Evolutionary conservation across 2,329 filamentous ascomycete genomes (phyloP).

Genomic region (Chaetomiaceae sp.): DNA sequence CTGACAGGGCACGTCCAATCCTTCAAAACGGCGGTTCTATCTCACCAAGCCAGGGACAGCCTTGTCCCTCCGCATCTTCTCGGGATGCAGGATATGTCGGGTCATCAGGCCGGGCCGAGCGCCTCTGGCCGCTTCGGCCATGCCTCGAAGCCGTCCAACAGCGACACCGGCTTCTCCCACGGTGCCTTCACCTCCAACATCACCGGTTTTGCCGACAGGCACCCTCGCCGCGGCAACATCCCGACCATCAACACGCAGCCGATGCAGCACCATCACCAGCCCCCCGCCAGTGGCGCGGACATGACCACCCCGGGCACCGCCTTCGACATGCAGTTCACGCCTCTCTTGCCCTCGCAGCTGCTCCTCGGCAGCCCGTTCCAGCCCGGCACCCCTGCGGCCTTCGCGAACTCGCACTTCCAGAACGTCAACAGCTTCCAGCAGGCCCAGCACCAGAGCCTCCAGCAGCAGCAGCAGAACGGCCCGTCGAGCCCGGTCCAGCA

Average conservation of each 20-base stretch:
- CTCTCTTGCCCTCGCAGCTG: constrained; percentile 87
- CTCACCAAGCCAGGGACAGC: constrained; percentile 73
- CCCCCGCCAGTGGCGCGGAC: constrained; percentile 57
- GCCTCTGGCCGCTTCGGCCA: constrained; percentile 61
- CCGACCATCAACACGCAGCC: constrained; percentile 86
- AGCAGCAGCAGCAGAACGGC: constrained; percentile 56
- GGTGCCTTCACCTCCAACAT: constrained; percentile 87
- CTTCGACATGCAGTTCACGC: constrained; percentile 98
- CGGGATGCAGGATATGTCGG: constrained; percentile 85
- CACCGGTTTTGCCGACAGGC: constrained; percentile 78
- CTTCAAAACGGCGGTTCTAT: constrained; percentile 77
- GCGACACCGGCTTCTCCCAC: constrained; percentile 87
- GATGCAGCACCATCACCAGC: constrained; percentile 41
- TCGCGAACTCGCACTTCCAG: constrained; percentile 88
- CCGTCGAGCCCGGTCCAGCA: constrained; percentile 71
- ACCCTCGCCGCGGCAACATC: constrained; percentile 78
- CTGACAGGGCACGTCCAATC: constrained; percentile 51
- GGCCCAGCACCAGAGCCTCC: constrained; percentile 47
- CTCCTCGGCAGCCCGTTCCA: constrained; percentile 96
- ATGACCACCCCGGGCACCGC: constrained; percentile 82
- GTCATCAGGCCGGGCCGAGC: constrained; percentile 54
- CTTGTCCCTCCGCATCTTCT: constrained; percentile 82
- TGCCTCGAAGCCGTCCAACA: constrained; percentile 74
- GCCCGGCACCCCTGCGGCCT: constrained; percentile 84
- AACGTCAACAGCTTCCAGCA: constrained; percentile 73